Evolutionary conservation across 352 stramenopile genomes (phyloP).

Genomic region (Globisporangium megalacanthum): DNA sequence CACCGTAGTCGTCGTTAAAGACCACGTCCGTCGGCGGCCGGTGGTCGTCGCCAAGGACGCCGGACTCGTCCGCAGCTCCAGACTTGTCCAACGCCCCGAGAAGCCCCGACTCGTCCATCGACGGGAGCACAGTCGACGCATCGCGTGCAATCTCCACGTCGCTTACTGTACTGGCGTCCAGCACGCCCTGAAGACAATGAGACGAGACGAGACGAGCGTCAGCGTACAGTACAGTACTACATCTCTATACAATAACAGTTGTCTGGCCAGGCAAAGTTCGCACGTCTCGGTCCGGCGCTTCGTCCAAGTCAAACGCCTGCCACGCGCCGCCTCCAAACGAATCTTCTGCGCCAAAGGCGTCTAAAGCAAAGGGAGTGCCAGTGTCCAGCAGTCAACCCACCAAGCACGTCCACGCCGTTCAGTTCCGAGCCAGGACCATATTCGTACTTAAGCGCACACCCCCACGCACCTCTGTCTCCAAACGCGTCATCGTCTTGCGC

Average conservation of each 20-base stretch:
- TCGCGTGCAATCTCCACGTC: conserved; percentile 82
- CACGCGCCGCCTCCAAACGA: conserved; percentile 75
- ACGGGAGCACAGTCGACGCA: conserved; percentile 39
- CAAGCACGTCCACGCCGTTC: neutral
- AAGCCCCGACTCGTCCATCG: conserved; percentile 55
- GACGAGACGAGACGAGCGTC: neutral
- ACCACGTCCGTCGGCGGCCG: conserved; percentile 35
- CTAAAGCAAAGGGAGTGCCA: conserved; percentile 22
- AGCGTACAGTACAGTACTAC: neutral
- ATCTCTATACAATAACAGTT: too few species aligned
- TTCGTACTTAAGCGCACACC: neutral
- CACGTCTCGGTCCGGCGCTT: conserved; percentile 45
- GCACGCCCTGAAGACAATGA: conserved; percentile 14
- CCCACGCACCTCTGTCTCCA: conserved; percentile 37
- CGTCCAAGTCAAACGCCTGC: conserved; percentile 81
- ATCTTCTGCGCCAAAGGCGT: conserved; percentile 63
- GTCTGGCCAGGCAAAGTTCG: neutral
- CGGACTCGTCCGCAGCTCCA: conserved; percentile 24
- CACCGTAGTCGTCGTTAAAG: conserved; percentile 60
- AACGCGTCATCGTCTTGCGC: conserved; percentile 45
- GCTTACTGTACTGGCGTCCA: conserved; percentile 68
- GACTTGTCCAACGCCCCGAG: conserved; percentile 44
- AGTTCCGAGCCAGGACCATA: neutral
- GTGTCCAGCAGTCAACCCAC: neutral
- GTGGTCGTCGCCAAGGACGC: conserved; percentile 19